These are phyloP conservation scores for Lachnellula cervina DNA, from an alignment of 2,329 filamentous ascomycete species.

Conservation along the genomic window DNA sequence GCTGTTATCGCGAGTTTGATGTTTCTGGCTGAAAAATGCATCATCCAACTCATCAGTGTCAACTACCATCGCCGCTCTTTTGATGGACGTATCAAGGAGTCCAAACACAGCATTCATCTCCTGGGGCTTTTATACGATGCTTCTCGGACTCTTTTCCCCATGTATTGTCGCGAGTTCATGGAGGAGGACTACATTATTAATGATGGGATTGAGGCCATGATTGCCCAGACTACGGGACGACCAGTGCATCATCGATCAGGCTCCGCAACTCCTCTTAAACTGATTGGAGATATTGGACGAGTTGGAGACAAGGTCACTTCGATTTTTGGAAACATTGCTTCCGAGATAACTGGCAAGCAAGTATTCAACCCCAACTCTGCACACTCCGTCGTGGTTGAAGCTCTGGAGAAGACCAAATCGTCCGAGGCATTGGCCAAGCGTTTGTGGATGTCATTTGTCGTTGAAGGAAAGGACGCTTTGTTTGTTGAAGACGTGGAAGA, in stretches of 20 bases:
- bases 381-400: constrained; percentile 84
- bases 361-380: constrained; percentile 90
- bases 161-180: constrained; percentile 84
- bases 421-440: constrained; percentile 90
- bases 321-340: constrained; percentile 86
- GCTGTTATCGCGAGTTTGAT: constrained; percentile 64
- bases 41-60: constrained; percentile 80
- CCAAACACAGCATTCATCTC: constrained; percentile 79
- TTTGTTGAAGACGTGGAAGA: constrained; percentile 78
- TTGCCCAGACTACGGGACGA: constrained; percentile 50
- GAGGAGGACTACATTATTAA: constrained; percentile 92
- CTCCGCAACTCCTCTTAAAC: constrained; percentile 68
- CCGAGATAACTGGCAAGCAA: constrained; percentile 91
- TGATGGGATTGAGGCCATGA: constrained; percentile 69
- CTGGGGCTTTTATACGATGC: constrained; percentile 86
- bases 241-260: constrained; percentile 46
- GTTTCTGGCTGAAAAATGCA: constrained; percentile 69
- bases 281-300: constrained; percentile 70
- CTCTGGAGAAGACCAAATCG: constrained; percentile 75
- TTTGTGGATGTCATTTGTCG: constrained; percentile 97
- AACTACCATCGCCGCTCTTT: constrained; percentile 84
- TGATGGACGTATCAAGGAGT: constrained; percentile 76
- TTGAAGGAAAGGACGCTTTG: constrained; percentile 78
- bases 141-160: constrained; percentile 81
- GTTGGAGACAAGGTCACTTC: constrained; percentile 92